Conservation (phyloP, 352 stramenopile species). For the Phytophthora sansomeana region DNA sequence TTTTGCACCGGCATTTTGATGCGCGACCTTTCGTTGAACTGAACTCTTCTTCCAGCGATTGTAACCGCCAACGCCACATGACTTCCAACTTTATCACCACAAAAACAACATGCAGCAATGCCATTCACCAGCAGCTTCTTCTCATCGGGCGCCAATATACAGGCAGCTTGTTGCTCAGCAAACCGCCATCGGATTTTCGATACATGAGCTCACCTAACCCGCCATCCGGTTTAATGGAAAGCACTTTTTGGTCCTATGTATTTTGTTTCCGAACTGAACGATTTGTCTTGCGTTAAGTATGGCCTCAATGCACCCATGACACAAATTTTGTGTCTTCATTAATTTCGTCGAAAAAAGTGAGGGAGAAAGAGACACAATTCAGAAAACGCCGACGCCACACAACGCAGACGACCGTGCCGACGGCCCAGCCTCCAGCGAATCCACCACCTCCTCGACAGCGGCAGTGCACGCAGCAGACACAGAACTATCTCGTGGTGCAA, state of each 20-base stretch:
- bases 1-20: conserved; percentile 16
- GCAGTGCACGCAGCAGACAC: conserved; percentile 10
- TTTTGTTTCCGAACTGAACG: conserved; percentile 14
- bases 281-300: conserved; percentile 21
- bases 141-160: background rate
- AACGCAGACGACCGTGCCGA: conserved; percentile 4
- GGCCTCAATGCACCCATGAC: conserved; percentile 3
- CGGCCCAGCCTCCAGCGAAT: conserved; percentile 2
- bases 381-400: conserved; percentile 27
- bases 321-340: conserved; percentile 17
- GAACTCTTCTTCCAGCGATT: conserved; percentile 14
- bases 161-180: background rate
- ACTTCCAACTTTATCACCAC: background rate
- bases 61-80: background rate
- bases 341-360: conserved; percentile 25
- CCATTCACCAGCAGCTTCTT: background rate
- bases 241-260: conserved; percentile 12
- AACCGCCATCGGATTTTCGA: conserved; percentile 9
- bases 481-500: conserved; percentile 23
- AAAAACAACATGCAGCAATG: background rate
- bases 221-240: conserved; percentile 21
- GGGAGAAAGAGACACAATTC: conserved; percentile 19
- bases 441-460: background rate
- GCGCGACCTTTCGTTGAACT: conserved; percentile 17
- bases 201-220: conserved; percentile 17